Evolutionary conservation across 2,329 filamentous ascomycete genomes (phyloP).

Genomic region (Sclerotinia sclerotiorum): DNA sequence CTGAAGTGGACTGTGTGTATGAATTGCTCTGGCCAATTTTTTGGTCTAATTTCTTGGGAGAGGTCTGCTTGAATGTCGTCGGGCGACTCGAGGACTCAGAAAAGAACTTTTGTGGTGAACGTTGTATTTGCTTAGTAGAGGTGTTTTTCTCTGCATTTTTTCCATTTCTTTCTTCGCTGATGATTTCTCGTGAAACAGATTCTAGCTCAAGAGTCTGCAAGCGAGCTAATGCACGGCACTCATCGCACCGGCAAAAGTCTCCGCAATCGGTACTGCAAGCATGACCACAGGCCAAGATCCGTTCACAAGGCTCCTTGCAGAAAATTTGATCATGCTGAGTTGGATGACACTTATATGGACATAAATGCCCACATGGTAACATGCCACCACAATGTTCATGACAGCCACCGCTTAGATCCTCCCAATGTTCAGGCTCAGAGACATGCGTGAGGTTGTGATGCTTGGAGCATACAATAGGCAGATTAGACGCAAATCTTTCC

Average conservation of each 20-base stretch:
- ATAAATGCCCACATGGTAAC: conserved; percentile 38
- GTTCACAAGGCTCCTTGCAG: conserved; percentile 34
- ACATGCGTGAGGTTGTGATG: conserved; percentile 57
- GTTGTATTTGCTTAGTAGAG: not conserved
- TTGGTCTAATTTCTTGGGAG: not conserved
- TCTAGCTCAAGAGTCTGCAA: not conserved
- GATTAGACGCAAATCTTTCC: conserved; percentile 38
- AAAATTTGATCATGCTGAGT: conserved; percentile 33
- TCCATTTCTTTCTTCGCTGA: not conserved
- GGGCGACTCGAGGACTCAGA: not conserved
- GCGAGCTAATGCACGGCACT: conserved; percentile 22
- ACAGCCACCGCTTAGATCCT: conserved; percentile 54
- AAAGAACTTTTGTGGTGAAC: not conserved
- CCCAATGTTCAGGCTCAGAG: conserved; percentile 54
- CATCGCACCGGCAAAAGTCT: conserved; percentile 34
- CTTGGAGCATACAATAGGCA: conserved; percentile 64
- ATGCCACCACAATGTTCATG: conserved; percentile 45
- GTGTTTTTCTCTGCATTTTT: no score
- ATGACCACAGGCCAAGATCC: conserved; percentile 37
- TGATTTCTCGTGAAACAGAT: not conserved
- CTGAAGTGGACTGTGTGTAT: not conserved
- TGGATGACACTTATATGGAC: conserved; percentile 37
- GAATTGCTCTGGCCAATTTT: not conserved
- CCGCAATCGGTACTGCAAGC: conserved; percentile 35
- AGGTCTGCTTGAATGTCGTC: not conserved